phyloP scores from a whole-genome alignment of 176 grass and related monocot genomes.

The Metroxylon sagu region DNA sequence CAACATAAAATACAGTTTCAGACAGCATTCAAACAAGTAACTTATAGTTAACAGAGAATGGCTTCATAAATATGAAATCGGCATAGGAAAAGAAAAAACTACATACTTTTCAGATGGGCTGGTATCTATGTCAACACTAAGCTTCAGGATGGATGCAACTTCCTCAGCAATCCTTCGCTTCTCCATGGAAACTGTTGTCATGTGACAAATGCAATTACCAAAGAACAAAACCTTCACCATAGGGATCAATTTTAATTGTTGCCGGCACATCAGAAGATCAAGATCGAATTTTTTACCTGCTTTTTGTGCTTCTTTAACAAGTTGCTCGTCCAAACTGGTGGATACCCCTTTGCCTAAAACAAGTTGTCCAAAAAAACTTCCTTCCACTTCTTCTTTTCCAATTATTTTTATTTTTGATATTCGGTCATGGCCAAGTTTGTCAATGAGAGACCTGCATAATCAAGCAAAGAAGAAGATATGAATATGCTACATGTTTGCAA shows the following conservation, averaged over 20 bases:
- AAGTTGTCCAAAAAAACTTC: slow-evolving; percentile 88
- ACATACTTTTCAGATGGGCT: slow-evolving; percentile 32
- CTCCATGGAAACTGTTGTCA: slow-evolving; percentile 53
- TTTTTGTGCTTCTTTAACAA: slow-evolving; percentile 67
- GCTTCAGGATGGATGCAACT: slow-evolving; percentile 73
- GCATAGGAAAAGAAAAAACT: background rate
- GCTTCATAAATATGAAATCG: too few relatives aligned
- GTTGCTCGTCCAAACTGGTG: slow-evolving; percentile 73
- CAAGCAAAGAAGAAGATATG: slow-evolving; percentile 14
- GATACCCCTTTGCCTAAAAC: slow-evolving; percentile 72
- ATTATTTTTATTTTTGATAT: slow-evolving; percentile 68
- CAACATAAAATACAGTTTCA: too few relatives aligned
- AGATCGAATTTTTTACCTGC: slow-evolving; percentile 43
- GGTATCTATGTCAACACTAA: slow-evolving; percentile 58
- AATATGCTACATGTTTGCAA: background rate
- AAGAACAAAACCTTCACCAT: slow-evolving; percentile 1
- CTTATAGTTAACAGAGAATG: too few relatives aligned
- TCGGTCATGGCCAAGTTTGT: slow-evolving; percentile 66
- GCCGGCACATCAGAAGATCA: background rate
- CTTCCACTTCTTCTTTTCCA: slow-evolving; percentile 85
- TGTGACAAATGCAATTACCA: background rate
- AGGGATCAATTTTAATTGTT: slow-evolving; percentile 9
- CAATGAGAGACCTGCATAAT: slow-evolving; percentile 50
- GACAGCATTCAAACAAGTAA: too few relatives aligned
- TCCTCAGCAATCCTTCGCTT: slow-evolving; percentile 77